A percentile compares a stretch with the other conserved stretches of the same genome.
phyloP scores from a whole-genome alignment of 164 flowering plant species.

The Berberis vulgaris region DNA sequence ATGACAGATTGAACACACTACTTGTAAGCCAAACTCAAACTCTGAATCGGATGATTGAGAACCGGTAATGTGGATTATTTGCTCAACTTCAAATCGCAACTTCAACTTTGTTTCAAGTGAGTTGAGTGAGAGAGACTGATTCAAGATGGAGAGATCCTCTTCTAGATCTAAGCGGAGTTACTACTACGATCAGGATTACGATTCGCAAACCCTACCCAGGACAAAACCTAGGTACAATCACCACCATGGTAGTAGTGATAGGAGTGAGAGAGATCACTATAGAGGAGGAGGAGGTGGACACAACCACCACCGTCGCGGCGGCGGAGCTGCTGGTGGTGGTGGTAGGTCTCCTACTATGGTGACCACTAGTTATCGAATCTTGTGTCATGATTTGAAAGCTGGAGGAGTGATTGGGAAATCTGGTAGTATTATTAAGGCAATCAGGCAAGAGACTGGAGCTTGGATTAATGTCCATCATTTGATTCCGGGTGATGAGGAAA shows the following conservation, averaged over 20 bases:
- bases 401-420: conserved; percentile 94
- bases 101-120: no score
- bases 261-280: no score
- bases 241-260: conserved; percentile 32
- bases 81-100: no score
- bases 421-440: conserved; percentile 78
- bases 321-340: conserved; percentile 1
- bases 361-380: conserved; percentile 62
- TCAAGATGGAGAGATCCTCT: no score
- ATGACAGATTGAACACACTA: no score
- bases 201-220: conserved; percentile 20
- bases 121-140: no score
- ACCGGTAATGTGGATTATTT: no score
- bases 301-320: conserved; percentile 13
- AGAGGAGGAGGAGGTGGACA: conserved; percentile 12
- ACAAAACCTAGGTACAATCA: conserved; percentile 43
- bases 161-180: conserved; percentile 88
- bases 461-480: conserved; percentile 94
- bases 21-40: no score
- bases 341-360: conserved; percentile 11
- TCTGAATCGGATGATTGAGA: no score
- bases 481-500: conserved; percentile 79
- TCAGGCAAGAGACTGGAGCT: conserved; percentile 93
- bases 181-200: conserved; percentile 46
- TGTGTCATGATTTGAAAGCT: conserved; percentile 76